Base-by-base conservation (phyloP, 2,329 filamentous ascomycete genomes). In the Cercospora zeina region DNA sequence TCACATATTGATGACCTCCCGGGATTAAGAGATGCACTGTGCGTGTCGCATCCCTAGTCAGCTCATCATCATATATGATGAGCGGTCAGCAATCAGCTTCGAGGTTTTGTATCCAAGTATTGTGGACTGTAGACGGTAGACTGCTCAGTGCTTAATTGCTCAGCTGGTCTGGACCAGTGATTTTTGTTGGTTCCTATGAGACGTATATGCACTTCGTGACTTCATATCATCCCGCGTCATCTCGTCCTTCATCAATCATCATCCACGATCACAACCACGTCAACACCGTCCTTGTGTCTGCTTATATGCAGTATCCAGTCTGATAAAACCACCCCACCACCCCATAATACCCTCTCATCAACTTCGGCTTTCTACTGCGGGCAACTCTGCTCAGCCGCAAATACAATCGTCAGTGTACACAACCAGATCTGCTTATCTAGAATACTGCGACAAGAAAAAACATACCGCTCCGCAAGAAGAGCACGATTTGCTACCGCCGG, bases 401-500 rank as follows among this genome's bases (percentile, higher is more conserved):
- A 27, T 27, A 27, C 24, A 6, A 50, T 16, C 1, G 11, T 50
- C 45, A 50, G 16, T 19, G 36, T 36, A 39, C 30, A 34, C 19
- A 14, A 30, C 4, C 42, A 49, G 42, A 10, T n/a, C 47, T 8
- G 21, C 16, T 11, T 13, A 50, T n/a, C n/a, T 27, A 3, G 24
- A 3, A 3, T 27, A 27, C 24, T 6, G 6, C 24, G 24, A 27
- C 24, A 39, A 39, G 34, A 16, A 45, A 45, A 14, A 2, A 68
- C 71, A 58, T 63, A 73, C 71, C 19, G 72, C 68, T 56, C 72
- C 72, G 64, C 72, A 73, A 30, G 69, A 70, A 30, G 70, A 63
- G 62, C 73, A 75, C 10, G 71, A 71, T 70, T 75, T 75, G 47
- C 68, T 68, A 39, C 70, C 67, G 34, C 67, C 62, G 49, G 71